Base-by-base conservation (phyloP, 345 rosid genomes). In the Camelina sativa region DNA sequence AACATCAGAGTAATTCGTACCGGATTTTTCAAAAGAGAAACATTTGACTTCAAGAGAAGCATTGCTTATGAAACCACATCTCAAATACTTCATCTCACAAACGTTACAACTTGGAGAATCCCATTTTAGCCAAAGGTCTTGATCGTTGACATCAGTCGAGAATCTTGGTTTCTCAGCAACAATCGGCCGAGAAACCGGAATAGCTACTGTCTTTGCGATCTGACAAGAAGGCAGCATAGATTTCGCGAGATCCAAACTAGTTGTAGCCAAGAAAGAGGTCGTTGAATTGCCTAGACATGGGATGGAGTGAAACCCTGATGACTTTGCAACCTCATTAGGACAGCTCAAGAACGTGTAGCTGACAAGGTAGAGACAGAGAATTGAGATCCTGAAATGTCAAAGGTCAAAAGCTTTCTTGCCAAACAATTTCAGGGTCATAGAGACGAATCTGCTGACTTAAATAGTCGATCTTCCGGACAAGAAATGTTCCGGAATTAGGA, bases 271-370 rank as follows among this genome's bases (percentile, higher is more conserved):
- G 38, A 91, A 85, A 3, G 86, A 82, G 52, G 62, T 66, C 2
- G 89, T 89, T 0, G 84, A 82, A 58, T 89, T 89, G 32, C 89
- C 79, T 5, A 93, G 83, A 79, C 96, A 89, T 38, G 66, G 48
- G 50, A 93, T 79, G 67, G 79, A 19, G 10, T 67, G 7, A 74
- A 64, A 75, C 62, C 64, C 30, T 0, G 78, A 79, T 13, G 86
- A 78, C 65, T 32, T 65, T 1, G 68, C 68, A 41, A 76, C 16
- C 64, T 81, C 81, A 67, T 62, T 47, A 16, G 94, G 91, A 76
- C 96, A 91, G 71, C 73, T 82, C 16, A 91, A 76, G 81, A 91
- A 85, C 7, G 90, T 89, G 84, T 82, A 91, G 55, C 79, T 82
- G 35, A 54, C 82, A 47, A 57, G 77, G 22, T 60, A 77, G 13